These are phyloP conservation scores for Pleomassaria siparia DNA, from an alignment of 2,329 filamentous ascomycete genomes.

Conservation along the genomic window DNA sequence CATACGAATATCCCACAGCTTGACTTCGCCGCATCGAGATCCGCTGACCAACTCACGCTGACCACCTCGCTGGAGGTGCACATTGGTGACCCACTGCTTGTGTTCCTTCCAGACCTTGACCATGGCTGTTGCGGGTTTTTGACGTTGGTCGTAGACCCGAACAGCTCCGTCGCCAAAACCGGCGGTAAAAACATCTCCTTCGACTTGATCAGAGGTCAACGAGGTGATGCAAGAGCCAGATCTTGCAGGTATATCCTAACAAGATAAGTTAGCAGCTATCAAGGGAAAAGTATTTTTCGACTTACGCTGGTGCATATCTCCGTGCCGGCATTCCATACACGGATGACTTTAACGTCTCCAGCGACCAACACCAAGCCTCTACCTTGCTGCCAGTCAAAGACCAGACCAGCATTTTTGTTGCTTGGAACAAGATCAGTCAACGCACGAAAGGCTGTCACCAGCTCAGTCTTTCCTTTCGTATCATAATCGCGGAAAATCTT, in stretches of 20 bases:
- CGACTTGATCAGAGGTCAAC: constrained; percentile 95
- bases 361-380: constrained; percentile 92
- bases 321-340: constrained; percentile 92
- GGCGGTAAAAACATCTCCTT: constrained; percentile 92
- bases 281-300: constrained; percentile 9
- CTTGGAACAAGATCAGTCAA: constrained; percentile 91
- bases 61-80: constrained; percentile 95
- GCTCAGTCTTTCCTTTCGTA: constrained; percentile 70
- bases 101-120: constrained; percentile 97
- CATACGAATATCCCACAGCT: constrained; percentile 94
- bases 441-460: constrained; percentile 89
- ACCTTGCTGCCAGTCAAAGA: constrained; percentile 99
- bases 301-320: constrained; percentile 80
- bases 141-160: constrained; percentile 87
- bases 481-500: constrained; percentile 94
- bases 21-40: constrained; percentile 89
- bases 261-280: constrained; percentile 6
- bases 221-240: constrained; percentile 96
- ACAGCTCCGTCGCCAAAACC: constrained; percentile 96
- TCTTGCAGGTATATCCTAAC: constrained; percentile 84
- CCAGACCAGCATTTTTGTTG: constrained; percentile 91
- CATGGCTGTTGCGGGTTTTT: constrained; percentile 85
- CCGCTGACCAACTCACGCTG: constrained; percentile 88
- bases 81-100: constrained; percentile 90
- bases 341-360: constrained; percentile 91